phyloP scores from a whole-genome alignment of 2,329 filamentous ascomycete species.

The Daldinia eschscholtzii region DNA sequence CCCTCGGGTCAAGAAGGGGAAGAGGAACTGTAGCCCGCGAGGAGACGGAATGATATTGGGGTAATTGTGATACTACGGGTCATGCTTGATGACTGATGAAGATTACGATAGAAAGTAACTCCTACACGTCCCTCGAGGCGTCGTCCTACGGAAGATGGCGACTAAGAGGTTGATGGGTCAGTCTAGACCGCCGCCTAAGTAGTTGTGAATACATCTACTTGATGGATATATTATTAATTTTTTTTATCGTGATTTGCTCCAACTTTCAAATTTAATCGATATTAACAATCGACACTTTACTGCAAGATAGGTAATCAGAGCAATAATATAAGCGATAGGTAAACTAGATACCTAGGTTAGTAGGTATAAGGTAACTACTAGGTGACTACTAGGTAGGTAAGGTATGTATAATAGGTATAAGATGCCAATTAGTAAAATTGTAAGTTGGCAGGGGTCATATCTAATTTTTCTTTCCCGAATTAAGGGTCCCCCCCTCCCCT shows the following conservation, averaged over 20 bases:
- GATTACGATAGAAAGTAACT: constrained; percentile 48
- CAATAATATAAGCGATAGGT: too few species aligned
- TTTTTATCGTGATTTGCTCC: neutral
- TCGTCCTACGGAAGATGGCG: constrained; percentile 24
- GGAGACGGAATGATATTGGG: constrained; percentile 13
- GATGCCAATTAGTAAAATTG: neutral
- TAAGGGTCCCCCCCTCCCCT: constrained; percentile 10
- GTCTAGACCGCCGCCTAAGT: constrained; percentile 25
- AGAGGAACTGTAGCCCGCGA: constrained; percentile 13
- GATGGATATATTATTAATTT: constrained; percentile 15
- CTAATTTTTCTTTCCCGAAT: constrained; percentile 1
- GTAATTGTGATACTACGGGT: constrained; percentile 8
- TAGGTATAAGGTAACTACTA: too few species aligned
- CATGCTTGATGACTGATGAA: constrained; percentile 47
- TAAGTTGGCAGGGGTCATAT: neutral
- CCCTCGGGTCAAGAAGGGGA: constrained; percentile 17
- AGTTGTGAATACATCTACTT: constrained; percentile 14
- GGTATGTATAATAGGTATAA: neutral
- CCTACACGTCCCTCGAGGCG: constrained; percentile 49
- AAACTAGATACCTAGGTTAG: too few species aligned
- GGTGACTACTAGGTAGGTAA: too few species aligned
- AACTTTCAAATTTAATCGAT: neutral
- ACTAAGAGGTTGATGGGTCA: constrained; percentile 49
- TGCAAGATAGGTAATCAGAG: too few species aligned
- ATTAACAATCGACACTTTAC: neutral